phyloP scores from a whole-genome alignment of 306 rosid species.

The Amphicarpaea edgeworthii region DNA sequence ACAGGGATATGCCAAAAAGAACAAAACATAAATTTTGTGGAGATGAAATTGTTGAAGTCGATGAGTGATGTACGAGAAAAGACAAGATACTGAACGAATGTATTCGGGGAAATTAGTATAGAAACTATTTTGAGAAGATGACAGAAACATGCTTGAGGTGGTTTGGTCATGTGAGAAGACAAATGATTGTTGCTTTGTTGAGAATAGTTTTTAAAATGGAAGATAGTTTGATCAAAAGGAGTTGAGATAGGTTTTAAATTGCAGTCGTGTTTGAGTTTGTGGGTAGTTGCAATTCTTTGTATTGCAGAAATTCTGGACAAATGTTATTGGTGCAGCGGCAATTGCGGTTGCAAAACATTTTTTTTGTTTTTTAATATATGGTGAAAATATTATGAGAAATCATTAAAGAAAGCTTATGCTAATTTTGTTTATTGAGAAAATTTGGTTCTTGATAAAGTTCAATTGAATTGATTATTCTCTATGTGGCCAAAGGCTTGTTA shows the following conservation, averaged over 20 bases:
- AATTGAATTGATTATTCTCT: neutral
- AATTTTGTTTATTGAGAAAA: constrained; percentile 1
- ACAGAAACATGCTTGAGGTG: neutral
- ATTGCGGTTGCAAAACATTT: no score
- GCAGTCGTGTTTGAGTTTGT: no score
- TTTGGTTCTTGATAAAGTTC: neutral
- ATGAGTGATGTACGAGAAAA: neutral
- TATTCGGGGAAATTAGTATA: neutral
- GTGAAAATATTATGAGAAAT: neutral
- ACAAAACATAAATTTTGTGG: neutral
- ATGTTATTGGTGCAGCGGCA: neutral
- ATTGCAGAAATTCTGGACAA: no score
- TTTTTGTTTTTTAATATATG: no score
- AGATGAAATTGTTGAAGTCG: neutral
- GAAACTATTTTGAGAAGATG: neutral
- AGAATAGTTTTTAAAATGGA: no score
- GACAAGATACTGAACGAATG: neutral
- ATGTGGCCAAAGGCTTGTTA: constrained; percentile 9
- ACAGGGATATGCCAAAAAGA: neutral
- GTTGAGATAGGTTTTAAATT: no score
- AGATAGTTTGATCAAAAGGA: no score
- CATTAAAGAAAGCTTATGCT: neutral
- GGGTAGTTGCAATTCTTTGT: no score
- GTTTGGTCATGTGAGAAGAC: constrained; percentile 3
- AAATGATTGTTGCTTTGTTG: neutral